phyloP scores from a whole-genome alignment of 2,329 filamentous ascomycete species.

The Sarocladium strictum region DNA sequence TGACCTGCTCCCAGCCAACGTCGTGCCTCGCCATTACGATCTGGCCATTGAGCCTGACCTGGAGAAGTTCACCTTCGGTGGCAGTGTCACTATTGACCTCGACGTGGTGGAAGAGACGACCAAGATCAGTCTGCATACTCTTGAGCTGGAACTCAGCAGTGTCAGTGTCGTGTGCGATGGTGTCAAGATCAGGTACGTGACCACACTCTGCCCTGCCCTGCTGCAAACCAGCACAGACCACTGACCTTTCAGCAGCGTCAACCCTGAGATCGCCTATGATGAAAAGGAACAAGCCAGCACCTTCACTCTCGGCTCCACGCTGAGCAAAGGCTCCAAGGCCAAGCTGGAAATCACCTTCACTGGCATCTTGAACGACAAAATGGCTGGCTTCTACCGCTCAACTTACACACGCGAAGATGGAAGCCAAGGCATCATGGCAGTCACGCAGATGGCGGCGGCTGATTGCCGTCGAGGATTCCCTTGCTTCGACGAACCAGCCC shows the following conservation, averaged over 20 bases:
- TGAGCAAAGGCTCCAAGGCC: constrained; percentile 71
- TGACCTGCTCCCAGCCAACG: constrained; percentile 85
- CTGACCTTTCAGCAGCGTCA: constrained; percentile 13
- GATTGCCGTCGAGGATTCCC: constrained; percentile 90
- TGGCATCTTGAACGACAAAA: constrained; percentile 82
- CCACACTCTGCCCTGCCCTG: constrained; percentile 11
- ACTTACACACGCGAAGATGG: constrained; percentile 84
- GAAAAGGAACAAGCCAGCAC: constrained; percentile 76
- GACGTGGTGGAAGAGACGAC: constrained; percentile 80
- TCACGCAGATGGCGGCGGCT: constrained; percentile 94
- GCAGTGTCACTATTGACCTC: constrained; percentile 78
- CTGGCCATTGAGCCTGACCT: constrained; percentile 89
- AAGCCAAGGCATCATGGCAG: constrained; percentile 74
- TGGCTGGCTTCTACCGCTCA: constrained; percentile 96
- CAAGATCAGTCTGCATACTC: constrained; percentile 80
- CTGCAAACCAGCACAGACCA: not conserved
- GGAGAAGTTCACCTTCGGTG: constrained; percentile 79
- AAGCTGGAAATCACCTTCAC: constrained; percentile 58
- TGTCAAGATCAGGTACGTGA: constrained; percentile 38
- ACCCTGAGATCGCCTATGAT: constrained; percentile 61
- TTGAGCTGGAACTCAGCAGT: constrained; percentile 73
- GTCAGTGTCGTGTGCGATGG: constrained; percentile 35
- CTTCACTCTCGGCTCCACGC: constrained; percentile 66
- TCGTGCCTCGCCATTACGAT: constrained; percentile 88
- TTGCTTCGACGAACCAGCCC: constrained; percentile 90